Conservation (phyloP, 331 rosid genomes). For the Telfairia occidentalis region DNA sequence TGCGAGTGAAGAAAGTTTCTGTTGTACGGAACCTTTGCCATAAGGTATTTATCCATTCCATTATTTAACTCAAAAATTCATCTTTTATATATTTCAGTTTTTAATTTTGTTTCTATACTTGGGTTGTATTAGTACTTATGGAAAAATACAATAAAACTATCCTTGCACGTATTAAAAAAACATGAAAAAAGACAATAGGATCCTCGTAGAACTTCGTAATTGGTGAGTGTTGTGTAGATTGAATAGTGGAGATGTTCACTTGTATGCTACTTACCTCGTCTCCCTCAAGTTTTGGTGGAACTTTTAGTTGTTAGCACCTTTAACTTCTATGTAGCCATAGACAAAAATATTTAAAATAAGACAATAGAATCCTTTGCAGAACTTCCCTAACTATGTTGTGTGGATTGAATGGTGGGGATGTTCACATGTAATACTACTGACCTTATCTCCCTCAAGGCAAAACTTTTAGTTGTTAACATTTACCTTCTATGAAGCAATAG, state of each 20-base stretch:
- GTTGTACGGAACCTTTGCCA: constrained; percentile 88
- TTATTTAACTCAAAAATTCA: background rate
- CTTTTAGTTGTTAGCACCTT: background rate
- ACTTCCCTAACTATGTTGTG: too few species aligned
- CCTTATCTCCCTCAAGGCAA: too few species aligned
- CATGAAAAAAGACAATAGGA: too few species aligned
- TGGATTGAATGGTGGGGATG: too few species aligned
- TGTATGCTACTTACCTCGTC: background rate
- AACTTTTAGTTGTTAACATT: too few species aligned
- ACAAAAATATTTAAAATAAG: too few species aligned
- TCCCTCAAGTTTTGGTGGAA: background rate
- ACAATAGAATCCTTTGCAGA: too few species aligned
- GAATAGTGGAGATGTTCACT: background rate
- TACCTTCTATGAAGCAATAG: too few species aligned
- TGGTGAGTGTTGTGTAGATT: background rate
- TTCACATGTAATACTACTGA: too few species aligned
- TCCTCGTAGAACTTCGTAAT: background rate
- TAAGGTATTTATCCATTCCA: constrained; percentile 41
- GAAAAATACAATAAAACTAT: background rate
- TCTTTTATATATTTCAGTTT: background rate
- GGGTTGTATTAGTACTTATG: background rate
- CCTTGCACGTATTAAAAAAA: too few species aligned
- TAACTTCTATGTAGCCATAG: background rate
- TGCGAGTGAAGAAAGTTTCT: constrained; percentile 58
- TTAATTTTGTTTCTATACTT: background rate